Conservation (phyloP, 139 green algal species). For the Coccomyxa sp. region DNA sequence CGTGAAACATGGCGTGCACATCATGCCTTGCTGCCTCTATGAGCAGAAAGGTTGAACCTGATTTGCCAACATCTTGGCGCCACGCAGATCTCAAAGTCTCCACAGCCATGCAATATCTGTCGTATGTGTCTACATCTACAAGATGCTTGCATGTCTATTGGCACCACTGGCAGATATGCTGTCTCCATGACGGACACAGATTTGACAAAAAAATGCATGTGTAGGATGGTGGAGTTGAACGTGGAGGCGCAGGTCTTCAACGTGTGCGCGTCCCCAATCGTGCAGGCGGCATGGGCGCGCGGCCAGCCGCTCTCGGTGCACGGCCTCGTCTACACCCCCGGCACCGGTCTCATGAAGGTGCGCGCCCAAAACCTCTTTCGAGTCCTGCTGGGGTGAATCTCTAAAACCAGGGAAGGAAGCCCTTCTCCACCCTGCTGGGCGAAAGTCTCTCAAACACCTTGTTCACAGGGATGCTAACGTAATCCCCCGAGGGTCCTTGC, state of each 20-base stretch:
- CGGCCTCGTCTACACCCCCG: conserved; percentile 58
- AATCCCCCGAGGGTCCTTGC: background rate
- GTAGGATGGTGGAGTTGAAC: conserved; percentile 48
- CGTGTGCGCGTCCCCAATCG: conserved; percentile 61
- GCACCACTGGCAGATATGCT: background rate
- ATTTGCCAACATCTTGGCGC: too few relatives aligned
- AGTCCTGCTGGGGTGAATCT: background rate
- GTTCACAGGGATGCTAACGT: background rate
- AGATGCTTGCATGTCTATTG: background rate
- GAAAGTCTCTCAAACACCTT: background rate
- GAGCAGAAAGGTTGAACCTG: too few relatives aligned
- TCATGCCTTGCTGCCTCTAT: too few relatives aligned
- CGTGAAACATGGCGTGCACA: too few relatives aligned
- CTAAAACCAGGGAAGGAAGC: background rate
- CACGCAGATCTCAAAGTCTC: too few relatives aligned
- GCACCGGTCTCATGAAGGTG: conserved; percentile 48
- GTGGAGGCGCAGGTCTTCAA: conserved; percentile 70
- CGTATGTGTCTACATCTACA: too few relatives aligned
- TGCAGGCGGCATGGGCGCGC: conserved; percentile 68
- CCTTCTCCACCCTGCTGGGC: background rate
- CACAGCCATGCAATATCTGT: too few relatives aligned
- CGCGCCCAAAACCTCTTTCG: background rate
- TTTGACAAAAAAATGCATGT: background rate
- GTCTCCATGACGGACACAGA: background rate
- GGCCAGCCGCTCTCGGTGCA: conserved; percentile 68